phyloP scores from a whole-genome alignment of 2,329 filamentous ascomycete genomes.

The Ophiocordyceps camponoti-floridani region DNA sequence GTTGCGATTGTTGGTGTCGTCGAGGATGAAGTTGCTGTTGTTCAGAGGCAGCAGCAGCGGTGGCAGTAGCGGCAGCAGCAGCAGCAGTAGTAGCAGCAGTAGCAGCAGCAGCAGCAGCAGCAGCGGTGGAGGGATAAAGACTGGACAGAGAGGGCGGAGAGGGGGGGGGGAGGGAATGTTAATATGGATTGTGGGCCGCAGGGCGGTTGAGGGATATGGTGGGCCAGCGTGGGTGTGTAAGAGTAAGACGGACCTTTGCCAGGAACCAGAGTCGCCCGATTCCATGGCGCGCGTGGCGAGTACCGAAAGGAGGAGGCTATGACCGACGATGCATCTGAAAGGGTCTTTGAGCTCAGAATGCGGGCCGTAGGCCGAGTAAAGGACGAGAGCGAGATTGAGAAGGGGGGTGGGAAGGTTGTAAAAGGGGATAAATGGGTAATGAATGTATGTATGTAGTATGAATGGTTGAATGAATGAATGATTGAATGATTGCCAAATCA shows the following conservation, averaged over 20 bases:
- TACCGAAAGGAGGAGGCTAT: slow-evolving; percentile 7
- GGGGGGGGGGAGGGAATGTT: slow-evolving; percentile 6
- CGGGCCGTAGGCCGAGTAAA: neutral
- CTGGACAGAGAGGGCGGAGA: neutral
- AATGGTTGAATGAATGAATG: too few species aligned
- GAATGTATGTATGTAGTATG: neutral
- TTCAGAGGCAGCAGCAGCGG: too few species aligned
- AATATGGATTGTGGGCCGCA: slow-evolving; percentile 5
- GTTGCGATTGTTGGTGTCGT: too few species aligned
- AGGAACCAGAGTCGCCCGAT: slow-evolving; percentile 18
- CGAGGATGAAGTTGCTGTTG: too few species aligned
- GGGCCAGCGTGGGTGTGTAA: too few species aligned
- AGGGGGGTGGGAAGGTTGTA: too few species aligned
- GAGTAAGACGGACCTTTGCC: slow-evolving; percentile 18
- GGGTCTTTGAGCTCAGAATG: slow-evolving; percentile 16
- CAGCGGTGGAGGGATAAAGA: too few species aligned
- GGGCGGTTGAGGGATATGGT: slow-evolving; percentile 3
- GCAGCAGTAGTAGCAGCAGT: too few species aligned
- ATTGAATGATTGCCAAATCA: too few species aligned
- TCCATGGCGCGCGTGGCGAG: slow-evolving; percentile 21
- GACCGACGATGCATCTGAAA: slow-evolving; percentile 16
- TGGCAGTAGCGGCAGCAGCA: too few species aligned
- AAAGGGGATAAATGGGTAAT: too few species aligned
- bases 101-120: too few species aligned
- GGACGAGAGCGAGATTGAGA: slow-evolving; percentile 5